Percentiles rank a stretch among this genome's conserved stretches.
These are phyloP conservation scores for Trichomonas gallinae DNA, from an alignment of 208 protist species.

Conservation along the genomic window DNA sequence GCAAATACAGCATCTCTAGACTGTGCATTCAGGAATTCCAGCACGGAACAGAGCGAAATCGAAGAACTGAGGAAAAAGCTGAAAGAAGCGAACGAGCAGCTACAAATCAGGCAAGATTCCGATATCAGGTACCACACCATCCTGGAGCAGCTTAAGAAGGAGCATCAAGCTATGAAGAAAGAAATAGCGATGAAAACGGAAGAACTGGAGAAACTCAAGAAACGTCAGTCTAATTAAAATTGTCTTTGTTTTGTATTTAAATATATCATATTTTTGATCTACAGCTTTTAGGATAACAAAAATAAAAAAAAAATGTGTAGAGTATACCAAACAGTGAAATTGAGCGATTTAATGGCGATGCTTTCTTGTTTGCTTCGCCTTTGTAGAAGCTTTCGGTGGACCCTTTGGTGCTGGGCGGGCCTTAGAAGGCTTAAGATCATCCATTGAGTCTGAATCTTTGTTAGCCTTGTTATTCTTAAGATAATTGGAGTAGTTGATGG, in stretches of 20 bases:
- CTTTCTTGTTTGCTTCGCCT: too few species aligned
- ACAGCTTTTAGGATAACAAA: too few species aligned
- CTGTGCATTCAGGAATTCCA: neutral
- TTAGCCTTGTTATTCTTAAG: neutral
- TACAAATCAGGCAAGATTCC: neutral
- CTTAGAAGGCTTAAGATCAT: neutral
- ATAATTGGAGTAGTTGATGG: neutral
- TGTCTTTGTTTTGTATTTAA: too few species aligned
- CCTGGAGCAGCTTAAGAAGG: neutral
- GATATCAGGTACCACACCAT: neutral
- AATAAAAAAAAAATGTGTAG: too few species aligned
- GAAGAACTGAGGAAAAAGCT: neutral
- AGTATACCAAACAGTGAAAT: too few species aligned
- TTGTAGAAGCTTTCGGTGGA: too few species aligned
- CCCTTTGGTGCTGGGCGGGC: too few species aligned
- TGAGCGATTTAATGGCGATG: too few species aligned
- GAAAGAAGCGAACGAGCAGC: neutral
- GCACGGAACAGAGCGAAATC: neutral
- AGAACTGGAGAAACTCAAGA: neutral
- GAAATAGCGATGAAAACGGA: neutral
- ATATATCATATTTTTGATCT: too few species aligned
- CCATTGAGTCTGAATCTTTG: neutral
- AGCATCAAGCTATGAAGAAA: neutral
- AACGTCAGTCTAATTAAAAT: too few species aligned
- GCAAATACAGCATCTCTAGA: neutral